Percentiles rank a stretch among this genome's conserved stretches.
phyloP scores from a whole-genome alignment of 2,329 filamentous ascomycete species.

The Colletotrichum coccodes region DNA sequence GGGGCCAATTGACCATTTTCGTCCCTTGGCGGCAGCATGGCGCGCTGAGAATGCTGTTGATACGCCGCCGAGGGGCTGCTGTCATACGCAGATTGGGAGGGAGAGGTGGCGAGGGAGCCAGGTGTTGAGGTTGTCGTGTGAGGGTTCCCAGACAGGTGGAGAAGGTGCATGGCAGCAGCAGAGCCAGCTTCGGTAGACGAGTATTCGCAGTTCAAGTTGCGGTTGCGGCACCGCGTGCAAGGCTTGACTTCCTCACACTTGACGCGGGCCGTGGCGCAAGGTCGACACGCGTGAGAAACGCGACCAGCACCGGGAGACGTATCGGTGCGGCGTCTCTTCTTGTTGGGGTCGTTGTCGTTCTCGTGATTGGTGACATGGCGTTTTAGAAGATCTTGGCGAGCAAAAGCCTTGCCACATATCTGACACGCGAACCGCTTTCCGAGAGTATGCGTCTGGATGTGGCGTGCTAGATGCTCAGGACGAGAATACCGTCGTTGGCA shows the following conservation, averaged over 20 bases:
- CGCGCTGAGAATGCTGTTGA: slow-evolving; percentile 34
- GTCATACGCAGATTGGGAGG: slow-evolving; percentile 34
- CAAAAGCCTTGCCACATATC: slow-evolving; percentile 64
- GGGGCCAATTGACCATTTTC: slow-evolving; percentile 40
- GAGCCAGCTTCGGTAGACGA: slow-evolving; percentile 49
- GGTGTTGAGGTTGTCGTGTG: slow-evolving; percentile 36
- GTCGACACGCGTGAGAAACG: slow-evolving; percentile 62
- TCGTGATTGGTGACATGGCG: slow-evolving; percentile 63
- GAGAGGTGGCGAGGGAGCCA: slow-evolving; percentile 31
- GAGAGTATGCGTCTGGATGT: slow-evolving; percentile 61
- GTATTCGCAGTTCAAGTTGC: slow-evolving; percentile 57
- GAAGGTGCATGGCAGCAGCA: slow-evolving; percentile 53
- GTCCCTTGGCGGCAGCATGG: slow-evolving; percentile 34
- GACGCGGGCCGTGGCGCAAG: slow-evolving; percentile 62
- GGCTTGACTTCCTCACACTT: slow-evolving; percentile 67
- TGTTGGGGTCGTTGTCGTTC: slow-evolving; percentile 54
- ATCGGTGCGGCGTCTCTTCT: slow-evolving; percentile 57
- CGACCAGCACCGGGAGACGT: slow-evolving; percentile 57
- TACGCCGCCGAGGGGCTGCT: slow-evolving; percentile 35
- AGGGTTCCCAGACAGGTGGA: slow-evolving; percentile 52
- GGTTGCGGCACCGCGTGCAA: slow-evolving; percentile 60
- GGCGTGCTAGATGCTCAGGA: slow-evolving; percentile 63
- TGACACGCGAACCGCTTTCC: slow-evolving; percentile 60
- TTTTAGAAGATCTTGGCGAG: slow-evolving; percentile 63
- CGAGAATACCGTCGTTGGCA: slow-evolving; percentile 62